Evolutionary conservation across 2,329 filamentous ascomycete species (phyloP), one percentile per base, ranked within the genome.

Genomic region (Dothistroma pini): DNA sequence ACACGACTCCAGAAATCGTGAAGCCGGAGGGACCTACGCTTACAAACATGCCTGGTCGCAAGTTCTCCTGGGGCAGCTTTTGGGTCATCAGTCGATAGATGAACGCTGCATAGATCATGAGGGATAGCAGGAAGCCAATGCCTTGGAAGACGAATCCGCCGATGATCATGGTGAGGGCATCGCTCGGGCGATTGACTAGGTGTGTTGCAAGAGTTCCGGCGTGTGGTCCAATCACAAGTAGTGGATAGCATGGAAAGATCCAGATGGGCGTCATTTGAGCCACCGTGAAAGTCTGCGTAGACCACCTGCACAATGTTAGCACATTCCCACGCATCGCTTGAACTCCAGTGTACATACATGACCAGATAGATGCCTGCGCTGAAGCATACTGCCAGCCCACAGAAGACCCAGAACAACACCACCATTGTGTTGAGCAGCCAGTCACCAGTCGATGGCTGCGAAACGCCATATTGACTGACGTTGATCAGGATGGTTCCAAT

Each of bases 81-180:
- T 93, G 89, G 0, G 90, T 93, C 90, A 95, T 95, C 31, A 96
- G 81, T 32, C 91, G 85, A 72, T 95, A 95, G 54, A 96, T 84
- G 71, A 93, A 95, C 54, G 91, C 89, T 0, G 89, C 85, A 64
- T 91, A 92, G 29, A 96, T 89, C 87, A 93, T 93, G 61, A 93
- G 82, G 0, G 82, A 83, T 49, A 88, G 82, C 65, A 87, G 73
- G 69, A 87, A 87, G 1, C 85, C 85, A 54, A 86, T 83, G n/a
- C 85, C 85, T 72, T 88, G 85, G 38, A 87, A 80, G 2, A 84
- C 80, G 59, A 81, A 82, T 11, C 84, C 85, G 6, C 83, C 83
- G 44, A 87, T 74, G 34, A 87, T 83, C 60, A 87, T 81, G 2
- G 76, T 74, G n/a, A 87, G 75, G 0, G 81, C 79, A 9, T 71